A percentile compares a stretch with the other conserved stretches of the same genome.
phyloP scores from a whole-genome alignment of 352 stramenopile genomes.

The Phytophthora macrochlamydospora region DNA sequence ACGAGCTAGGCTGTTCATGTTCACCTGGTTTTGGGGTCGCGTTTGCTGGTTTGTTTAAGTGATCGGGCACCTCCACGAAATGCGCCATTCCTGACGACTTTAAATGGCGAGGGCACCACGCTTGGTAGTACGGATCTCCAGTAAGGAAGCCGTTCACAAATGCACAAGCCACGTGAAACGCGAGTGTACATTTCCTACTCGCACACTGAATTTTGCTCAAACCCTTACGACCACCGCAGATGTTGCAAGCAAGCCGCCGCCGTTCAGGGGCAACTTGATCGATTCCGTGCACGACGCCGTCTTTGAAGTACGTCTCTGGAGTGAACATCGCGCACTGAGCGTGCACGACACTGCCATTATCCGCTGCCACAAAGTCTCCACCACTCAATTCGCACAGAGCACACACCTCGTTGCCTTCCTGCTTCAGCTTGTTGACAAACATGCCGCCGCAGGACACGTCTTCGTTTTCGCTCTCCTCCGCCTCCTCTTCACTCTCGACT shows the following conservation, averaged over 20 bases:
- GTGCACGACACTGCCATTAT: conserved; percentile 66
- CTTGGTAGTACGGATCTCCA: conserved; percentile 66
- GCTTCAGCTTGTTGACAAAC: conserved; percentile 81
- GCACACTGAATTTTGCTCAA: conserved; percentile 86
- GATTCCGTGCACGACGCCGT: conserved; percentile 67
- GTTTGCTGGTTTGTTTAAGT: conserved; percentile 48
- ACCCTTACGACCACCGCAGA: conserved; percentile 65
- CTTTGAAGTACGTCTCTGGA: conserved; percentile 82
- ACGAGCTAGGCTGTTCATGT: conserved; percentile 10
- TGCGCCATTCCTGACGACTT: conserved; percentile 69
- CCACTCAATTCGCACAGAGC: conserved; percentile 76
- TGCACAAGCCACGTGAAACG: conserved; percentile 77
- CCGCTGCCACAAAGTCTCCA: conserved; percentile 77
- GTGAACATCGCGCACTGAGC: conserved; percentile 87
- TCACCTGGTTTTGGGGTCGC: background rate
- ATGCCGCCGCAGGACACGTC: conserved; percentile 72
- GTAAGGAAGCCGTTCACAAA: conserved; percentile 76
- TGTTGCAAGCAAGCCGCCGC: conserved; percentile 53
- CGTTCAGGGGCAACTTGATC: conserved; percentile 59
- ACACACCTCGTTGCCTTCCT: conserved; percentile 73
- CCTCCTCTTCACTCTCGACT: conserved; percentile 24
- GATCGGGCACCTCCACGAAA: conserved; percentile 68
- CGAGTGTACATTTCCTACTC: conserved; percentile 61
- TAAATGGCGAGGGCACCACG: conserved; percentile 79
- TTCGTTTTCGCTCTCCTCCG: conserved; percentile 43